A percentile compares a stretch with the other conserved stretches of the same genome.
phyloP scores from a whole-genome alignment of 768 basidiomycete genomes.

The Leucocoprinus sp. region DNA sequence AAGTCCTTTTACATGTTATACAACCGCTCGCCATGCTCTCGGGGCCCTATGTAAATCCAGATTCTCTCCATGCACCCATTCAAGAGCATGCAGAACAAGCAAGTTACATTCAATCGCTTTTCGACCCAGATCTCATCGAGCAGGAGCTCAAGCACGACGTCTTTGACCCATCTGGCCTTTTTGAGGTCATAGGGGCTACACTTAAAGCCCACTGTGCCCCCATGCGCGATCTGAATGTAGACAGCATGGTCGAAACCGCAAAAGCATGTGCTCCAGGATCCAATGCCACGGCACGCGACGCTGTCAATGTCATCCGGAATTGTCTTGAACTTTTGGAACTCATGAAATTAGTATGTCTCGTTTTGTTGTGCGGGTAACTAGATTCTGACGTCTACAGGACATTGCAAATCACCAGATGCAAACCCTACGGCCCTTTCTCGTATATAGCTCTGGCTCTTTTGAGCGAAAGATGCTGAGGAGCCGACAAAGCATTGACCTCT shows the following conservation, averaged over 20 bases:
- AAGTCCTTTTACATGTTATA: slow-evolving; percentile 78
- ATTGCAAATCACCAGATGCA: slow-evolving; percentile 95
- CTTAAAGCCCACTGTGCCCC: slow-evolving; percentile 91
- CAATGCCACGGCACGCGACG: slow-evolving; percentile 48
- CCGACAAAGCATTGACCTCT: slow-evolving; percentile 35
- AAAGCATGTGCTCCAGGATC: slow-evolving; percentile 47
- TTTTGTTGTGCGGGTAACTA: slow-evolving; percentile 8
- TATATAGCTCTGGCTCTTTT: slow-evolving; percentile 70
- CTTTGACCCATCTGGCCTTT: slow-evolving; percentile 74
- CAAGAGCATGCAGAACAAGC: slow-evolving; percentile 58
- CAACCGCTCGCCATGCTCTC: slow-evolving; percentile 64
- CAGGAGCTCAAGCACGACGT: slow-evolving; percentile 71
- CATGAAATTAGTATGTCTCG: slow-evolving; percentile 80
- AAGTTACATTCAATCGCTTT: slow-evolving; percentile 58
- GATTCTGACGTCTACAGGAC: slow-evolving; percentile 50
- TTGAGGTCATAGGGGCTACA: slow-evolving; percentile 69
- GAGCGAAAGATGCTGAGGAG: slow-evolving; percentile 73
- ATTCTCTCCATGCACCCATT: slow-evolving; percentile 50
- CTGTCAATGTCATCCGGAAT: slow-evolving; percentile 67
- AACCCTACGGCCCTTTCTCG: slow-evolving; percentile 84
- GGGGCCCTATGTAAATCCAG: slow-evolving; percentile 52
- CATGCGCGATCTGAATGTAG: slow-evolving; percentile 80
- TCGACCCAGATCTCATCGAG: slow-evolving; percentile 77
- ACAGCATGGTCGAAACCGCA: slow-evolving; percentile 73
- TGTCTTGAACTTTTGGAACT: slow-evolving; percentile 89